These are phyloP conservation scores for Dothidotthia symphoricarpi DNA, from an alignment of 2,329 filamentous ascomycete genomes.

Conservation along the genomic window DNA sequence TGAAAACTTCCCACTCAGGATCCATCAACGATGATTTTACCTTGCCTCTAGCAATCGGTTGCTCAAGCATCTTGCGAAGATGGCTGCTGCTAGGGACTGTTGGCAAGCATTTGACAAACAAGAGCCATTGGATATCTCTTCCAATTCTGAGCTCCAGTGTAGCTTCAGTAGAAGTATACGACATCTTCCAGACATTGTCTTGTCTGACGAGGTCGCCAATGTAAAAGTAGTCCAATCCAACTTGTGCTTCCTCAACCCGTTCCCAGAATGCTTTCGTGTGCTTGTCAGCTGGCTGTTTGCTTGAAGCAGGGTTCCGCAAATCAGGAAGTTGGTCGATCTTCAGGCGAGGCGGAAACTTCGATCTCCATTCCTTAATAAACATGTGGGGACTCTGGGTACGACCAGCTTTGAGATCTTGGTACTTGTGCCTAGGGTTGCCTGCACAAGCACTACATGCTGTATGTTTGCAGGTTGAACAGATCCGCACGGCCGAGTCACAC, in stretches of 20 bases:
- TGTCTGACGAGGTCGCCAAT: slow-evolving; percentile 18
- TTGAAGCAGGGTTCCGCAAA: neutral
- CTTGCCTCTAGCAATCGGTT: slow-evolving; percentile 21
- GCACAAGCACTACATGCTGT: slow-evolving; percentile 56
- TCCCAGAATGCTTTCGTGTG: slow-evolving; percentile 7
- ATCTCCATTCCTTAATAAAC: slow-evolving; percentile 47
- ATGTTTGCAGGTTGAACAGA: slow-evolving; percentile 55
- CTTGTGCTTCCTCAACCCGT: slow-evolving; percentile 8
- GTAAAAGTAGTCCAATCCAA: slow-evolving; percentile 12
- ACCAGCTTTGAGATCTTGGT: slow-evolving; percentile 18
- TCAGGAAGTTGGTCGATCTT: slow-evolving; percentile 19
- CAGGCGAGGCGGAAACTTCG: slow-evolving; percentile 21
- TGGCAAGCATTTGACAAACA: slow-evolving; percentile 46
- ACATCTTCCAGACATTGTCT: slow-evolving; percentile 44
- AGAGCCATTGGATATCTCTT: slow-evolving; percentile 43
- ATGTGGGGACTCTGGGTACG: slow-evolving; percentile 42
- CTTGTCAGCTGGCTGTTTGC: neutral
- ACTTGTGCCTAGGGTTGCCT: slow-evolving; percentile 55
- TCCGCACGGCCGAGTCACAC: slow-evolving; percentile 43
- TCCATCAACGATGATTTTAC: slow-evolving; percentile 13
- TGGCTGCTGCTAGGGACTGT: slow-evolving; percentile 41
- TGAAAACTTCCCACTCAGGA: slow-evolving; percentile 25
- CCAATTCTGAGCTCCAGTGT: slow-evolving; percentile 46
- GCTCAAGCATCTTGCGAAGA: slow-evolving; percentile 43
- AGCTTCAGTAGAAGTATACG: slow-evolving; percentile 43